These are phyloP conservation scores for Aspergillus texensis DNA, from an alignment of 2,329 filamentous ascomycete genomes.

Conservation along the genomic window DNA sequence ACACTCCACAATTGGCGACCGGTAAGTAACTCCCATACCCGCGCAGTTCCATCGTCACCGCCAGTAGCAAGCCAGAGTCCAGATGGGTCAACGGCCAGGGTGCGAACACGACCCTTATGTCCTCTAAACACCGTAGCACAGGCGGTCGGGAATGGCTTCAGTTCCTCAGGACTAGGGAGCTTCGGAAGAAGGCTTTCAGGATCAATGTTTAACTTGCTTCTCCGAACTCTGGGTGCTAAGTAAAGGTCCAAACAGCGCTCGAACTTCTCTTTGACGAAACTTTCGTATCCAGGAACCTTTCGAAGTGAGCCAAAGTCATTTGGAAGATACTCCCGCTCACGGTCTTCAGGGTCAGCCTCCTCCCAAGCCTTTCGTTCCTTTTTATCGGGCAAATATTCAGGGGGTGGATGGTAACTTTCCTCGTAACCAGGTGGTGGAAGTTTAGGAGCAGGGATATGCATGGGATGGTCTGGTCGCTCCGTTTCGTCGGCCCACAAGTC, in stretches of 20 bases:
- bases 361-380: slow-evolving; percentile 86
- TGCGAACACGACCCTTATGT: slow-evolving; percentile 85
- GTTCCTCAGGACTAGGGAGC: slow-evolving; percentile 86
- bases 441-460: slow-evolving; percentile 95
- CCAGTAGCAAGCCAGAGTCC: slow-evolving; percentile 87
- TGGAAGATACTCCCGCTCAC: slow-evolving; percentile 86
- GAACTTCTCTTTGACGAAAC: slow-evolving; percentile 92
- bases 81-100: slow-evolving; percentile 80
- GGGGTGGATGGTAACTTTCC: slow-evolving; percentile 92
- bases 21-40: slow-evolving; percentile 85
- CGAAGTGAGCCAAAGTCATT: slow-evolving; percentile 80
- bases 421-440: slow-evolving; percentile 91
- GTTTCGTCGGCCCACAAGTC: slow-evolving; percentile 96
- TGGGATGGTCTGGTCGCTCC: slow-evolving; percentile 77
- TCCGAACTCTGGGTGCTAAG: slow-evolving; percentile 84
- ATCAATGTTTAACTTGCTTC: slow-evolving; percentile 96
- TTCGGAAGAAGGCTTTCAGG: slow-evolving; percentile 90
- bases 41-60: slow-evolving; percentile 89
- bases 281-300: slow-evolving; percentile 87
- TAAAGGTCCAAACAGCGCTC: slow-evolving; percentile 95
- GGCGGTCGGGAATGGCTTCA: slow-evolving; percentile 91
- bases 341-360: slow-evolving; percentile 81
- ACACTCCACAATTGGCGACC: slow-evolving; percentile 86
- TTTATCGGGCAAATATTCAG: slow-evolving; percentile 86
- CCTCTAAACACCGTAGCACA: slow-evolving; percentile 85